Evolutionary conservation across 345 rosid genomes (phyloP).

Genomic region (Eucalyptus tenuipes): DNA sequence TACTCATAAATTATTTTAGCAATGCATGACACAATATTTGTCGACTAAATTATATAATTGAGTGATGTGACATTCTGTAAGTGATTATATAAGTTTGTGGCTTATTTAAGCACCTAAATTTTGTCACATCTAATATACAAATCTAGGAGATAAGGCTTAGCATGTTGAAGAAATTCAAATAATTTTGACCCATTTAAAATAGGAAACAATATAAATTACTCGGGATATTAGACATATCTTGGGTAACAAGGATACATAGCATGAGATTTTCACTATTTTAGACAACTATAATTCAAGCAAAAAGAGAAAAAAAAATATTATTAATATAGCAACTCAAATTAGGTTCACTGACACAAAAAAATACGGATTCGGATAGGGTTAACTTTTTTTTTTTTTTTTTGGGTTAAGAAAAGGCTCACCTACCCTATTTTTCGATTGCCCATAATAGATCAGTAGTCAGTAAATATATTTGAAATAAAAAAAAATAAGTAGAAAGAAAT

Average conservation of each 20-base stretch:
- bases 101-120: no score
- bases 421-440: rapidly evolving
- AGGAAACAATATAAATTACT: background rate
- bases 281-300: background rate
- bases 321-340: background rate
- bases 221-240: background rate
- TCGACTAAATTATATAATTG: no score
- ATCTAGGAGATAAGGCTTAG: no score
- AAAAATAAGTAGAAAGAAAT: no score
- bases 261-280: background rate
- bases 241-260: background rate
- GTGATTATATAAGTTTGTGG: no score
- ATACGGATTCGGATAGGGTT: background rate
- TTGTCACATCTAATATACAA: no score
- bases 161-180: background rate
- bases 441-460: rapidly evolving
- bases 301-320: background rate
- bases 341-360: background rate
- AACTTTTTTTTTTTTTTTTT: no score
- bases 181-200: background rate
- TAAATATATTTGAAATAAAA: rapidly evolving
- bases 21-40: no score
- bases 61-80: no score
- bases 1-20: no score
- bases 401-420: no score